These are phyloP conservation scores for Hypoxylon sp. DNA, from an alignment of 2,329 filamentous ascomycete species.

Conservation along the genomic window DNA sequence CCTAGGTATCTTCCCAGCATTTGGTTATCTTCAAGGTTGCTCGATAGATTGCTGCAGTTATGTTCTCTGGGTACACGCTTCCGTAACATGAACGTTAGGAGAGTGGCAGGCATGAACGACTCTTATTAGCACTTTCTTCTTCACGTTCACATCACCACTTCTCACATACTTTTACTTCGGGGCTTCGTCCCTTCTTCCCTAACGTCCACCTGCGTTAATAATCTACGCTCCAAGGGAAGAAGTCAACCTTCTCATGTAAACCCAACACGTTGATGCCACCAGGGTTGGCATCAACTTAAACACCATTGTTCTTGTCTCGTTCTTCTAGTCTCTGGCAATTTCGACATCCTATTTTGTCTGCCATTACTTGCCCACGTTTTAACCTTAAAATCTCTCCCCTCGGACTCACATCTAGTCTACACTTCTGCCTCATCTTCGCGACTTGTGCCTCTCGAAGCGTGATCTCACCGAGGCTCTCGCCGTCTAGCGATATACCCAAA, in stretches of 20 bases:
- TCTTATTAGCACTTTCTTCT: background rate
- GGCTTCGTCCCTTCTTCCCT: background rate
- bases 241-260: background rate
- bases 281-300: background rate
- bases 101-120: background rate
- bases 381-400: background rate
- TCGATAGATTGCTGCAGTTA: background rate
- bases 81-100: background rate
- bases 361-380: background rate
- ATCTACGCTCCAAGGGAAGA: background rate
- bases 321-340: background rate
- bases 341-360: background rate
- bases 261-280: background rate
- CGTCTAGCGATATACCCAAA: background rate
- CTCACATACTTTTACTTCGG: background rate
- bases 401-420: background rate
- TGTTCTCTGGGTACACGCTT: background rate
- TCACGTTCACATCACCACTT: slow-evolving; percentile 3
- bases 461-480: background rate
- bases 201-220: background rate
- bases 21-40: too few relatives aligned
- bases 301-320: background rate
- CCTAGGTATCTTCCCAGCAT: background rate
- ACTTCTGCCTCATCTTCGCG: background rate
- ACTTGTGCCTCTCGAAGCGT: background rate